A percentile compares a stretch with the other conserved stretches of the same genome.
Evolutionary conservation across 345 rosid genomes (phyloP).

Genomic region (Aquilaria sinensis): DNA sequence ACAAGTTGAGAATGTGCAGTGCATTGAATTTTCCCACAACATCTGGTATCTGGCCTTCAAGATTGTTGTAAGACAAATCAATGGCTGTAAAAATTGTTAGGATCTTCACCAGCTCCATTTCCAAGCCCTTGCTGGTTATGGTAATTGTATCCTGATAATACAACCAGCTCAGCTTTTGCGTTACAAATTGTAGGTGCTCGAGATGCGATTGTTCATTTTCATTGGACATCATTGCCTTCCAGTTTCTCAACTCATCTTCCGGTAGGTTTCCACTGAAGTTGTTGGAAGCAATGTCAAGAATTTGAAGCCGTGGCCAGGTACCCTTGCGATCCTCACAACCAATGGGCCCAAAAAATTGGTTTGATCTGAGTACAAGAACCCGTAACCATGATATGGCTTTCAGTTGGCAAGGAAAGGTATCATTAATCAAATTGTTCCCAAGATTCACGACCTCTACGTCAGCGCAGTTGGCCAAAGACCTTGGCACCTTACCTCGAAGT

Average conservation of each 20-base stretch:
- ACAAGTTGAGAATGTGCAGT: conserved; percentile 23
- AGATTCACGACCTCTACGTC: conserved; percentile 33
- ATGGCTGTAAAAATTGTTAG: conserved; percentile 33
- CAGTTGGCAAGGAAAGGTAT: conserved; percentile 34
- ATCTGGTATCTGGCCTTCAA: conserved; percentile 24
- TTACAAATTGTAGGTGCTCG: conserved; percentile 13
- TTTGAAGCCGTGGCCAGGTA: conserved; percentile 29
- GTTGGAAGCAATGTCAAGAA: conserved; percentile 33
- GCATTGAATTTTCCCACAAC: conserved; percentile 15
- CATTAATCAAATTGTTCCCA: conserved; percentile 24
- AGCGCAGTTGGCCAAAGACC: conserved; percentile 25
- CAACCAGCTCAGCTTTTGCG: not conserved
- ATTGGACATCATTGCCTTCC: conserved; percentile 29
- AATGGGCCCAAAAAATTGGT: conserved; percentile 13
- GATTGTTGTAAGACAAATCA: conserved; percentile 26
- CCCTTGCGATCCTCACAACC: not conserved
- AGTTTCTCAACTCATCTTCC: conserved; percentile 1
- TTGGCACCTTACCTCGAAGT: conserved; percentile 23
- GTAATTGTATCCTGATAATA: conserved; percentile 32
- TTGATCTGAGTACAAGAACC: conserved; percentile 34
- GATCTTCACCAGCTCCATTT: conserved; percentile 37
- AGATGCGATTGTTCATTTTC: conserved; percentile 1
- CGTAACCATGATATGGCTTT: conserved; percentile 19
- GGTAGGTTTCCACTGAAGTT: conserved; percentile 22
- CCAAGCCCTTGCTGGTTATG: conserved; percentile 33